Evolutionary conservation across 495 filamentous ascomycete genomes (phyloP), one percentile per base, ranked within the genome.

Genomic region (Penicillium canariense): DNA sequence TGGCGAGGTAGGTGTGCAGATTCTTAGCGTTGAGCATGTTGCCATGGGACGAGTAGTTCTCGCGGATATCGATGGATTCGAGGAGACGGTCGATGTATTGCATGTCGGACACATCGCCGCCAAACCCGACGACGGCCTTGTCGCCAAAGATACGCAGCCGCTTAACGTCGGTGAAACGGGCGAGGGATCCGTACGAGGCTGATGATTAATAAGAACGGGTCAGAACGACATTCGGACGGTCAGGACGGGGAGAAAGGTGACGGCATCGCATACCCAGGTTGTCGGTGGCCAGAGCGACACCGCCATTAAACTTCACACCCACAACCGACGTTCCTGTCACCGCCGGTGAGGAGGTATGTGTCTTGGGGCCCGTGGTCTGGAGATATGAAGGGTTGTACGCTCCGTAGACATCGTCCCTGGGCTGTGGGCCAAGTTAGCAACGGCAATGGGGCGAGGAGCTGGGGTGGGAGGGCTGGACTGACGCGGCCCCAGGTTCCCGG

Each of bases 151-250:
- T 78, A 56, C 88, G 89, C 54, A 98, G 88, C 56, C 82, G 82
- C 65, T 97, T 92, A 60, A 97, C 89, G 73, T 96, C 89, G 62
- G 90, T 89, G 81, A 97, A 98, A 62, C 94, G 91, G 34, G 94
- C 91, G 48, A 98, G 87, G 50, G 93, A 96, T 62, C 94, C 94
- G 74, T 98, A 98, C 44, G 95, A 97, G 55, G 94, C 94, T 96
- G 60, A 38, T 26, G 20, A 44, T 15, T 18, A 8, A 54, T 11
- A 17, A 32, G 26, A 60, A 14, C 36, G 26, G 14, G 44, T 60
- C 18, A 48, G 49, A 39, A 14, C 22, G 34, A 34, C 52, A 17
- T 18, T n/a, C 17, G 18, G 20, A 12, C 28, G 14, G 32, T 28
- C 23, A 22, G 28, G 17, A 34, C 3, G 17, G 42, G 26, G 22